Evolutionary conservation across 176 grass and related monocot genomes (phyloP).

Genomic region (Aegilops sharonensis): DNA sequence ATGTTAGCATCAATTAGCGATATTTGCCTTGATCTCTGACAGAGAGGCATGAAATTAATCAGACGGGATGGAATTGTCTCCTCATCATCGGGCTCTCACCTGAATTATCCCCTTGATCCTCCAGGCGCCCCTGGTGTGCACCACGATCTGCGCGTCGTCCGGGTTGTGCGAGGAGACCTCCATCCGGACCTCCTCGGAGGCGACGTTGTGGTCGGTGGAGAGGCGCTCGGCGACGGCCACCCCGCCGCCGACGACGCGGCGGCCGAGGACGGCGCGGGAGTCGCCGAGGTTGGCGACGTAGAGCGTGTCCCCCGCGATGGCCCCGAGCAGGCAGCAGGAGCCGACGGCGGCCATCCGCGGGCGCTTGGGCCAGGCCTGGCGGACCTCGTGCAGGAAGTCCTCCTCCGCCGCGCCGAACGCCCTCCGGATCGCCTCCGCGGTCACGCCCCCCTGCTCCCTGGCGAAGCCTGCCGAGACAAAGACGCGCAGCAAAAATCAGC

Average conservation of each 20-base stretch:
- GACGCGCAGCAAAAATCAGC: neutral
- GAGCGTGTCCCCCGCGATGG: slow-evolving; percentile 64
- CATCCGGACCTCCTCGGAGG: slow-evolving; percentile 53
- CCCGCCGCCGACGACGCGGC: slow-evolving; percentile 40
- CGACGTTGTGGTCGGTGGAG: slow-evolving; percentile 69
- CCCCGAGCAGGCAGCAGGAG: slow-evolving; percentile 86
- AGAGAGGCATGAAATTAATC: neutral
- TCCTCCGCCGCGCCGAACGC: slow-evolving; percentile 74
- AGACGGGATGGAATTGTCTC: neutral
- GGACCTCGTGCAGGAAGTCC: slow-evolving; percentile 78
- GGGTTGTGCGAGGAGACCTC: slow-evolving; percentile 64
- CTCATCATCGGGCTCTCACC: slow-evolving; percentile 32
- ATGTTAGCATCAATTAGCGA: neutral
- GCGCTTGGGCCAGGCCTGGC: slow-evolving; percentile 44
- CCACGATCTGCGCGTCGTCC: slow-evolving; percentile 78
- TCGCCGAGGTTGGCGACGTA: slow-evolving; percentile 90
- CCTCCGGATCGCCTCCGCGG: slow-evolving; percentile 60
- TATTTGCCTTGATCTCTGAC: neutral
- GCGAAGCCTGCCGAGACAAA: slow-evolving; percentile 43
- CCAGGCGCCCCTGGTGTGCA: slow-evolving; percentile 69
- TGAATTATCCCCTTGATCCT: slow-evolving; percentile 93
- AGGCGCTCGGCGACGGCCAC: slow-evolving; percentile 63
- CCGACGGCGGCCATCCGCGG: slow-evolving; percentile 75
- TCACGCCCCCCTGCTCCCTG: slow-evolving; percentile 67
- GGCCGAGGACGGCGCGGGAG: slow-evolving; percentile 79